Evolutionary conservation across 2,329 filamentous ascomycete genomes (phyloP).

Genomic region (Botrytis aclada): DNA sequence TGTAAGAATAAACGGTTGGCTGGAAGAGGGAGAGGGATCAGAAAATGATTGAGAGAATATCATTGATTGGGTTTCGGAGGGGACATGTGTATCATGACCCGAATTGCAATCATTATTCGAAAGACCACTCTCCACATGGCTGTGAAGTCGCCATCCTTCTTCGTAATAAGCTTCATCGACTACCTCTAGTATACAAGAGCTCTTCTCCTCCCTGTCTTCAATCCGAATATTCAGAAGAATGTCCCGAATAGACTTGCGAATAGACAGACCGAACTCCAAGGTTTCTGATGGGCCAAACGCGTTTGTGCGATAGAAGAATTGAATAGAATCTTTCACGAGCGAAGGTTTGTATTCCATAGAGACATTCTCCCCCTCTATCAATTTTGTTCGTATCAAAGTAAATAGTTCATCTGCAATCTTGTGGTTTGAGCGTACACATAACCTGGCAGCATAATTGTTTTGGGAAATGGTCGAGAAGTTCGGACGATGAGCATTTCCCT

Average conservation of each 20-base stretch:
- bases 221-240: neutral
- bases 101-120: neutral
- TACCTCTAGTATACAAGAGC: neutral
- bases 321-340: neutral
- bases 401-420: neutral
- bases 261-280: neutral
- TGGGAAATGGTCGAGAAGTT: neutral
- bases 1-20: no score
- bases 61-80: neutral
- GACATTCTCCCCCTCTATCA: neutral
- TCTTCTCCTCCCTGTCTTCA: neutral
- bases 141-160: neutral
- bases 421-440: neutral
- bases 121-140: neutral
- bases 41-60: fast-evolving
- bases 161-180: neutral
- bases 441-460: neutral
- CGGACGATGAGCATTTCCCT: neutral
- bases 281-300: neutral
- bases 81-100: neutral
- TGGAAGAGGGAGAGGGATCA: neutral
- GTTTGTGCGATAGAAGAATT: neutral
- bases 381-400: neutral
- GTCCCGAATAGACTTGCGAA: neutral
- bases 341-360: neutral